Evolutionary conservation across 176 grass and related monocot species (phyloP).

Genomic region (Phyllostachys edulis): DNA sequence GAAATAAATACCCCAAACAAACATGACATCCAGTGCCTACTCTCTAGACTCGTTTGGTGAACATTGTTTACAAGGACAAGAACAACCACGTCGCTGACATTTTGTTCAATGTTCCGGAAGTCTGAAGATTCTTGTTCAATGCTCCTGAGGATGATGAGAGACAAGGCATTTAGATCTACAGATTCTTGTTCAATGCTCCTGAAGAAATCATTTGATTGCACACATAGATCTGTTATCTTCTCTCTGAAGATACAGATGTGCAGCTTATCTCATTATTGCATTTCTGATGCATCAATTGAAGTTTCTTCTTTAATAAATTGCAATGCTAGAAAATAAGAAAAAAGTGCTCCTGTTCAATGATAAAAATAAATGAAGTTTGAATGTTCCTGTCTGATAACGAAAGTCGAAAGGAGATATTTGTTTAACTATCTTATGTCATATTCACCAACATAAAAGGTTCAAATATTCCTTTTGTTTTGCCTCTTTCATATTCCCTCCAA

Average conservation of each 20-base stretch:
- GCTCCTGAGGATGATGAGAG: neutral
- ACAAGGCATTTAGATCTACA: neutral
- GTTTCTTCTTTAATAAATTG: constrained; percentile 10
- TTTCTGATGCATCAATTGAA: constrained; percentile 35
- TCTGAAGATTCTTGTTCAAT: neutral
- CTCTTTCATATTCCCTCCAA: constrained; percentile 31
- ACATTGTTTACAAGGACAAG: constrained; percentile 12
- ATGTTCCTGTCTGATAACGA: neutral
- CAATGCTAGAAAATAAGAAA: neutral
- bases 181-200: constrained; percentile 30
- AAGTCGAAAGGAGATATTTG: constrained; percentile 14
- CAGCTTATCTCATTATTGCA: constrained; percentile 31
- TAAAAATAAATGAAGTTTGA: neutral
- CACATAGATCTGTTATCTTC: constrained; percentile 17
- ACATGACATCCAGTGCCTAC: neutral
- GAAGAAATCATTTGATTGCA: constrained; percentile 25
- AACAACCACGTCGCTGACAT: constrained; percentile 16
- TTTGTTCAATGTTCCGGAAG: neutral
- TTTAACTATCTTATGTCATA: constrained; percentile 7
- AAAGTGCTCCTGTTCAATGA: constrained; percentile 17
- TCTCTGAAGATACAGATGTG: constrained; percentile 30
- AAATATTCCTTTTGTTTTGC: constrained; percentile 47
- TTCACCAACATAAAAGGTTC: constrained; percentile 35
- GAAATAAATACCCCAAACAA: neutral
- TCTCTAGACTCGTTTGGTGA: neutral